Evolutionary conservation across 345 rosid genomes (phyloP), one percentile per base, ranked within the genome.

Genomic region (Clausena lansium): DNA sequence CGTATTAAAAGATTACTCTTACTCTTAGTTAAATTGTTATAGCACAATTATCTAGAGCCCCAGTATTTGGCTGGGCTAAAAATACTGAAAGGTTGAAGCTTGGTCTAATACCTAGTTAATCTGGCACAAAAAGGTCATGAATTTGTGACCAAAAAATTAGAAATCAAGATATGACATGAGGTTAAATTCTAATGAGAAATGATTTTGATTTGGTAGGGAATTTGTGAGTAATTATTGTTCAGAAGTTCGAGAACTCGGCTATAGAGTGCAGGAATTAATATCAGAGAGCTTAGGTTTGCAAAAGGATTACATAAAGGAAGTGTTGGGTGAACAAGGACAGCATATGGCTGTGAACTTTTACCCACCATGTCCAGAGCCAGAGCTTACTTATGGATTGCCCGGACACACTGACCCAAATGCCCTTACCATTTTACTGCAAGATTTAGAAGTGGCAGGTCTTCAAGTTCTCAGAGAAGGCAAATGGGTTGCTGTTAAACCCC

Each of bases 321-420:
- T 85, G 3, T 60, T 91, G 33, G 97, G 98, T 5, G 95, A 89
- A n/a, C 98, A 95, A 79, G 98, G 95, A 7, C 98, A 95, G 80
- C 98, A 93, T 80, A 95, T 95, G 98, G 97, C 98, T 19, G 85
- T 95, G 5, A 95, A 95, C 83, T 95, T 81, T 66, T 95, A 95
- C 78, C 98, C 98, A 6, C 94, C 93, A 7, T 95, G 98, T 78
- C 98, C 98, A 5, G 76, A 91, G 76, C 98, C 98, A 22, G 98
- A 95, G 38, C 88, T 95, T 11, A 95, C 98, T 41, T 93, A 88
- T 68, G 98, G 98, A 15, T 84, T 95, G 71, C 98, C 98, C 7
- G 91, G 85, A 33, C 98, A 95, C 77, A 93, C 98, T 0, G 98
- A 95, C 88, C 98, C 98, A 1, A 93, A 95, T 38, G 89, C 91